Base-by-base conservation (phyloP, 768 basidiomycete genomes). In the Lentinula lateritia region DNA sequence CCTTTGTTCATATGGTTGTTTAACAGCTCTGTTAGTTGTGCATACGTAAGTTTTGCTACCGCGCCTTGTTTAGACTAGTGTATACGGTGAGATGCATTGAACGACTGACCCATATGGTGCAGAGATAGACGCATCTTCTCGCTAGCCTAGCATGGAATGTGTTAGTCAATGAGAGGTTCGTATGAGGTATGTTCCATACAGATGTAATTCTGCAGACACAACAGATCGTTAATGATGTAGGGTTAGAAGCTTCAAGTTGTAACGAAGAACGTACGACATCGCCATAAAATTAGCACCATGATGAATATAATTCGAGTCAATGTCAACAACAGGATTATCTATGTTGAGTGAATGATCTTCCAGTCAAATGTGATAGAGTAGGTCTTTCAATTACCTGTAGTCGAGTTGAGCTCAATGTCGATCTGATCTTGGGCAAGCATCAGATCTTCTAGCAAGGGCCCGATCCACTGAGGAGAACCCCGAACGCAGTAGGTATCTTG, bases 301-400 rank as follows among this genome's bases (percentile, higher is more conserved):
- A 68, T 91, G 87, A 13, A 89, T 78, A 39, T 77, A 70, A 3
- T 83, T 83, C 32, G 84, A 83, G 66, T 86, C 84, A 77, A 86
- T 87, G 70, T 86, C 86, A 32, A 92, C 86, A 84, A 10, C 82
- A 84, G 55, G 85, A 83, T 69, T 85, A 80, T 6, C 84, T 73
- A 32, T 41, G 76, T 70, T 32, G 20, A 18, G 41, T 72, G 71
- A 43, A 59, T n/a, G 23, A 59, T 39, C 18, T 7, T 50, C 50
- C 52, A 48, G 60, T 56, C 9, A 13, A 8, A 3, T 9, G 38
- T 39, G 38, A 39, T 39, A 39, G 2, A 13, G 38, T 39, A 39
- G 6, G 66, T n/a, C 6, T 32, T 12, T 62, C 34, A 52, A 16
- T 39, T 39, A 58, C 6, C 78, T 84, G 63, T 72, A 89, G 88